Conservation (phyloP, 768 basidiomycete genomes). For the Goffeauzyma gilvescens region DNA sequence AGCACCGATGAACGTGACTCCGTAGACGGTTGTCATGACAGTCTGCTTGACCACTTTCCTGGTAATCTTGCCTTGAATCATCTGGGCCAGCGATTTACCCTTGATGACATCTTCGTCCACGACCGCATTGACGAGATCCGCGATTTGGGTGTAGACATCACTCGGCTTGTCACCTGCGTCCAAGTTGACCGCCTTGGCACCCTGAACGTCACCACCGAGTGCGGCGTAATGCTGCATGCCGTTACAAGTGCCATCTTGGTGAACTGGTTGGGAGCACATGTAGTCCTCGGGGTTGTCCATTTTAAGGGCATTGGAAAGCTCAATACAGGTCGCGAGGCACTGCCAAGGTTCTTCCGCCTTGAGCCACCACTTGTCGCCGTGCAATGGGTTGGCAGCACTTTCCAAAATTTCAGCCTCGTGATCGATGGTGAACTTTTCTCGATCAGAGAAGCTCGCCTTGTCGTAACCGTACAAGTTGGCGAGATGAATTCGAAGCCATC, state of each 20-base stretch:
- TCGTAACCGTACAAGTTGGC: slow-evolving; percentile 86
- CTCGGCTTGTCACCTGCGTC: slow-evolving; percentile 64
- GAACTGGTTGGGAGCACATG: slow-evolving; percentile 62
- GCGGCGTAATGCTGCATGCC: slow-evolving; percentile 98
- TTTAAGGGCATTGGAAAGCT: slow-evolving; percentile 60
- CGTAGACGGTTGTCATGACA: slow-evolving; percentile 98
- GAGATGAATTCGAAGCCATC: slow-evolving; percentile 89
- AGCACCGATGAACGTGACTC: slow-evolving; percentile 87
- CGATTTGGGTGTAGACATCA: slow-evolving; percentile 87
- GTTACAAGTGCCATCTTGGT: slow-evolving; percentile 97
- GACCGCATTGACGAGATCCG: slow-evolving; percentile 57
- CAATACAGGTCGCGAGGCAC: slow-evolving; percentile 78
- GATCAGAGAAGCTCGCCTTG: slow-evolving; percentile 83
- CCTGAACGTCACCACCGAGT: slow-evolving; percentile 72
- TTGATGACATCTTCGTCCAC: slow-evolving; percentile 34
- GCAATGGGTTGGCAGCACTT: slow-evolving; percentile 59
- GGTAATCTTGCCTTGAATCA: slow-evolving; percentile 58
- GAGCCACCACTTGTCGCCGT: slow-evolving; percentile 64
- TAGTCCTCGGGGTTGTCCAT: slow-evolving; percentile 44
- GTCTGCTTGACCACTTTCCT: slow-evolving; percentile 97
- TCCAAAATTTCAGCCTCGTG: slow-evolving; percentile 62
- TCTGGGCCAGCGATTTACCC: slow-evolving; percentile 38
- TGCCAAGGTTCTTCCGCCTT: slow-evolving; percentile 94
- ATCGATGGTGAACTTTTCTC: slow-evolving; percentile 57
- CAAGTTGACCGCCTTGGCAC: slow-evolving; percentile 84